Percentiles rank a stretch among this genome's conserved stretches.
Conservation (phyloP, 805 yeast genomes). For the Metschnikowia shivogae region DNA sequence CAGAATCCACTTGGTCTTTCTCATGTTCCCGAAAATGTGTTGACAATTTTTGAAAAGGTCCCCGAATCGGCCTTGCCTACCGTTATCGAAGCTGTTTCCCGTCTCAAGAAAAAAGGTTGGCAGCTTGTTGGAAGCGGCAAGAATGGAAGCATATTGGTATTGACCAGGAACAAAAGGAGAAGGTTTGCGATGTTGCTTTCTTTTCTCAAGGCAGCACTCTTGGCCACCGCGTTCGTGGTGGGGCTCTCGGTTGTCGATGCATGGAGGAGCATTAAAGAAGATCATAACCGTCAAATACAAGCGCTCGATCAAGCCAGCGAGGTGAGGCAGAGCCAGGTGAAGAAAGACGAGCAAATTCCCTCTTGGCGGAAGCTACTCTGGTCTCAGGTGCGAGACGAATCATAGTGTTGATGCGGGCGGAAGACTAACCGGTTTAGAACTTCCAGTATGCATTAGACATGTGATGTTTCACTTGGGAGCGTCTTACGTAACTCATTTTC, state of each 20-base stretch:
- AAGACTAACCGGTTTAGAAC: neutral
- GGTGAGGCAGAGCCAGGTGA: neutral
- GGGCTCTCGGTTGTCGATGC: constrained; percentile 8
- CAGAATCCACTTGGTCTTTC: constrained; percentile 38
- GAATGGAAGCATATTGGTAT: constrained; percentile 15
- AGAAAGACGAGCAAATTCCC: neutral
- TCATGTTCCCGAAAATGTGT: constrained; percentile 38
- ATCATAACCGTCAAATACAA: neutral
- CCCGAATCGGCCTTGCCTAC: constrained; percentile 30
- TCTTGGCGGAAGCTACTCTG: constrained; percentile 6
- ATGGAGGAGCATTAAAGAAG: neutral
- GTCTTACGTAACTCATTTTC: too few species aligned
- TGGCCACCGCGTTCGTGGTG: constrained; percentile 26
- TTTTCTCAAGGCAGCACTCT: constrained; percentile 20
- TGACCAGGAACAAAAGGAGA: constrained; percentile 6
- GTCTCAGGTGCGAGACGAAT: neutral
- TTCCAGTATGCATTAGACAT: neutral
- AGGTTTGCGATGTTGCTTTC: neutral
- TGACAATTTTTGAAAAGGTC: constrained; percentile 37
- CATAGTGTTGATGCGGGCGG: neutral
- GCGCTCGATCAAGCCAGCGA: neutral
- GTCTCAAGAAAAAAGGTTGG: constrained; percentile 48
- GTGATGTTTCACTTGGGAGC: too few species aligned
- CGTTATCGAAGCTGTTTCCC: constrained; percentile 34
- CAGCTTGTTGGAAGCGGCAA: constrained; percentile 49